Conservation (phyloP, 257 asterid genomes). For the Orobanche coerulescens region DNA sequence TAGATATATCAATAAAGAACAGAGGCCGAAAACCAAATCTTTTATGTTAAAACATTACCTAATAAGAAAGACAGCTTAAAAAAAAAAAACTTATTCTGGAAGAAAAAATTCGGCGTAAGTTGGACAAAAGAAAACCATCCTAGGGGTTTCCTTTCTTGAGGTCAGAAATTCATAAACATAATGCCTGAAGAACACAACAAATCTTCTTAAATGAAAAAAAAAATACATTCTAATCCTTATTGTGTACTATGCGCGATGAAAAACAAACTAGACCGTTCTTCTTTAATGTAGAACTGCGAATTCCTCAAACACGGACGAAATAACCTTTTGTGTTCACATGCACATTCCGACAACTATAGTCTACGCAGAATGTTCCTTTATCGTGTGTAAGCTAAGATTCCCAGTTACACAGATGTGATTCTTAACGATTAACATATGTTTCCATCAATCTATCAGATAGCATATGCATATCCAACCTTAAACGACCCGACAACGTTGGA, state of each 20-base stretch:
- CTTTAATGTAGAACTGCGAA: neutral
- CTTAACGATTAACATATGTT: neutral
- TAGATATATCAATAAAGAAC: conserved; percentile 6
- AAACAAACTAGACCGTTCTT: conserved; percentile 3
- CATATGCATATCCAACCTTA: conserved; percentile 8
- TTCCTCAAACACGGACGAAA: neutral
- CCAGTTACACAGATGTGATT: neutral
- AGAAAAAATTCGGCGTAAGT: too few relatives aligned
- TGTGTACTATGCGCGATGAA: neutral
- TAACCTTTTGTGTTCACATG: neutral
- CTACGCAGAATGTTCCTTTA: neutral
- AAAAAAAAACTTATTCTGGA: too few relatives aligned
- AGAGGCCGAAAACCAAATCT: neutral
- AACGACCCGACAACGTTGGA: conserved; percentile 6
- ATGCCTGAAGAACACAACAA: neutral
- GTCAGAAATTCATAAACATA: conserved; percentile 1
- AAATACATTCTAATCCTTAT: neutral
- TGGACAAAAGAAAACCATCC: neutral
- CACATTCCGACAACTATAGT: conserved; percentile 17
- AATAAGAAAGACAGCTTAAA: neutral
- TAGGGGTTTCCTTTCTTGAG: neutral
- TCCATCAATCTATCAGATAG: neutral
- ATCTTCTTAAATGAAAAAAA: neutral
- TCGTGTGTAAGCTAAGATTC: conserved; percentile 14
- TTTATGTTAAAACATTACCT: neutral